A percentile compares a stretch with the other conserved stretches of the same genome.
phyloP scores from a whole-genome alignment of 176 grass and related monocot genomes.

The Saccharum officinarum region DNA sequence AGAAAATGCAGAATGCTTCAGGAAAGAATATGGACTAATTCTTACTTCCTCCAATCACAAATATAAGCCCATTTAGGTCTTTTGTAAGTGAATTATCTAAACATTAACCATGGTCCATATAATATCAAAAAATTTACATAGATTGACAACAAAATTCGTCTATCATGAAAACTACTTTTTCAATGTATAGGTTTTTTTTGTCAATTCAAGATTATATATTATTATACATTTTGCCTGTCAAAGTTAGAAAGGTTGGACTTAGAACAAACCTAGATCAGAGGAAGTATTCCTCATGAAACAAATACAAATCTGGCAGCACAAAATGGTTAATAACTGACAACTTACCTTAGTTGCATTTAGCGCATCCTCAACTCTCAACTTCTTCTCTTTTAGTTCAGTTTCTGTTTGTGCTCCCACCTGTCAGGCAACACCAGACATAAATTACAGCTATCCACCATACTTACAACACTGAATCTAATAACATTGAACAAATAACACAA shows the following conservation, averaged over 20 bases:
- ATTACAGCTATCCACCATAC: slow-evolving; percentile 2
- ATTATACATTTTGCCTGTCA: neutral
- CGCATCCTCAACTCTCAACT: slow-evolving; percentile 99
- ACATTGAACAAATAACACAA: neutral
- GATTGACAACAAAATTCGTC: neutral
- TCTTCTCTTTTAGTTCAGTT: slow-evolving; percentile 97
- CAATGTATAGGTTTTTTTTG: neutral
- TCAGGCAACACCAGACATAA: slow-evolving; percentile 18
- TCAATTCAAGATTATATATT: neutral
- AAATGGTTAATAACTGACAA: neutral
- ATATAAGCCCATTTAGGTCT: neutral
- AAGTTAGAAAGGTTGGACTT: neutral
- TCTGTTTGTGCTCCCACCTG: slow-evolving; percentile 99
- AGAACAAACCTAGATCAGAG: neutral
- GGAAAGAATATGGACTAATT: neutral
- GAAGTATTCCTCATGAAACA: neutral
- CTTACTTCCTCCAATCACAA: neutral
- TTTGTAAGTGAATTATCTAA: neutral
- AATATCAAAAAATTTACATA: neutral
- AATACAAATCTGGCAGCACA: neutral
- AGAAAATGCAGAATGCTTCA: neutral
- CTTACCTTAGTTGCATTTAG: slow-evolving; percentile 94
- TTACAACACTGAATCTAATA: neutral
- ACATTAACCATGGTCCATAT: neutral
- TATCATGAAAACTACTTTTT: neutral